phyloP scores from a whole-genome alignment of 2,329 filamentous ascomycete species.

The Grosmannia clavigera region DNA sequence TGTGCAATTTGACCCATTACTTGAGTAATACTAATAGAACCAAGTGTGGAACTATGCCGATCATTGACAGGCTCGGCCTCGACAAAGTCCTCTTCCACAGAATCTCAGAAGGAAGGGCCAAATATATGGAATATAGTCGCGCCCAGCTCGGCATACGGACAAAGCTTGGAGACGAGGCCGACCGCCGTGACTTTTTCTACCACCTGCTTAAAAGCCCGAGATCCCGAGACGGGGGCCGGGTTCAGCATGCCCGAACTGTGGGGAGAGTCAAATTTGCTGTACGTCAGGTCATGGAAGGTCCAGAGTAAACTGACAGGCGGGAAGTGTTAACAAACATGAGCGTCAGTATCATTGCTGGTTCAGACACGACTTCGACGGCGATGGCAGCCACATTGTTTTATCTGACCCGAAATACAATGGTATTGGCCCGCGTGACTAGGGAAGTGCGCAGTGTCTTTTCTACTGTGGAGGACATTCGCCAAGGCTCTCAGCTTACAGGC shows the following conservation, averaged over 20 bases:
- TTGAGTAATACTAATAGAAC: not conserved
- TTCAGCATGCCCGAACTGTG: conserved; percentile 56
- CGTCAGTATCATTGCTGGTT: conserved; percentile 52
- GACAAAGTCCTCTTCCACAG: conserved; percentile 56
- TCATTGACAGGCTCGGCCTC: conserved; percentile 51
- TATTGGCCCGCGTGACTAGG: conserved; percentile 31
- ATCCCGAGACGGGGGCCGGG: conserved; percentile 57
- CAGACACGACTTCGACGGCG: conserved; percentile 60
- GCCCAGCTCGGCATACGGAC: conserved; percentile 54
- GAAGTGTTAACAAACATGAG: not conserved
- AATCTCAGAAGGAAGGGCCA: conserved; percentile 52
- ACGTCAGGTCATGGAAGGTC: conserved; percentile 5
- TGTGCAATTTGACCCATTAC: no score
- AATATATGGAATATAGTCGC: conserved; percentile 61
- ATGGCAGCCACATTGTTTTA: conserved; percentile 52
- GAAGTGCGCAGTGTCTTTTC: conserved; percentile 42
- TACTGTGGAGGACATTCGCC: conserved; percentile 40
- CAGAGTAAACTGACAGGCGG: no score
- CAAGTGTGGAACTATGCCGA: conserved; percentile 60
- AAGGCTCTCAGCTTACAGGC: conserved; percentile 34
- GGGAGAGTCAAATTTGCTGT: conserved; percentile 58
- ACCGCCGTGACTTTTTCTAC: conserved; percentile 65
- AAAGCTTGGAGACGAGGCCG: conserved; percentile 50
- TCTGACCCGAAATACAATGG: conserved; percentile 38
- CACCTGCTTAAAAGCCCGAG: conserved; percentile 59